These are phyloP conservation scores for Lipomyces chichibuensis DNA, from an alignment of 805 yeast genomes.

Conservation along the genomic window DNA sequence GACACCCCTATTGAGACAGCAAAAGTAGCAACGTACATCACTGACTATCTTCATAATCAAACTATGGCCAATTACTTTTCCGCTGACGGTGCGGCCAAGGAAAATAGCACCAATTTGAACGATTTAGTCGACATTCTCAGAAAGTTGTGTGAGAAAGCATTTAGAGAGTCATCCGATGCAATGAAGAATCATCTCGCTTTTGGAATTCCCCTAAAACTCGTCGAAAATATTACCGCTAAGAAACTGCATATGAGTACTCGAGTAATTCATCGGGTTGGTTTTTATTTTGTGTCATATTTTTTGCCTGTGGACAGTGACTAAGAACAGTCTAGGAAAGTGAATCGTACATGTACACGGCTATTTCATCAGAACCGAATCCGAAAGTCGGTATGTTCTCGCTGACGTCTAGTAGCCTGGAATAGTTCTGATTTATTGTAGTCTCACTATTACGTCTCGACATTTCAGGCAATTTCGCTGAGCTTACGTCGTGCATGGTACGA, in stretches of 20 bases:
- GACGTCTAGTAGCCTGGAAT: not conserved
- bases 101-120: slow-evolving; percentile 1
- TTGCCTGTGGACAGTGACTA: slow-evolving; percentile 6
- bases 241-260: slow-evolving; percentile 8
- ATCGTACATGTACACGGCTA: slow-evolving; percentile 6
- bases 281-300: not conserved
- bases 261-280: slow-evolving; percentile 6
- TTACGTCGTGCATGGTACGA: slow-evolving; percentile 6
- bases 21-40: slow-evolving; percentile 25
- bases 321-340: not conserved
- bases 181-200: slow-evolving; percentile 29
- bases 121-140: slow-evolving; percentile 6
- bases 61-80: slow-evolving; percentile 11
- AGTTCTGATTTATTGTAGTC: slow-evolving; percentile 6
- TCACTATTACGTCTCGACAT: slow-evolving; percentile 12
- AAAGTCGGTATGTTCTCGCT: not conserved
- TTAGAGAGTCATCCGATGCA: slow-evolving; percentile 27
- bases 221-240: not conserved
- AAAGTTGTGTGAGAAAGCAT: slow-evolving; percentile 13
- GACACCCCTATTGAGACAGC: slow-evolving; percentile 18
- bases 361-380: not conserved
- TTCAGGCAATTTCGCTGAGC: slow-evolving; percentile 13
- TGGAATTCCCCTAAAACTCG: slow-evolving; percentile 22
- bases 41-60: slow-evolving; percentile 15
- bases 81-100: not conserved